Evolutionary conservation across 2,329 filamentous ascomycete genomes (phyloP).

Genomic region (Calonectria pauciramosa): DNA sequence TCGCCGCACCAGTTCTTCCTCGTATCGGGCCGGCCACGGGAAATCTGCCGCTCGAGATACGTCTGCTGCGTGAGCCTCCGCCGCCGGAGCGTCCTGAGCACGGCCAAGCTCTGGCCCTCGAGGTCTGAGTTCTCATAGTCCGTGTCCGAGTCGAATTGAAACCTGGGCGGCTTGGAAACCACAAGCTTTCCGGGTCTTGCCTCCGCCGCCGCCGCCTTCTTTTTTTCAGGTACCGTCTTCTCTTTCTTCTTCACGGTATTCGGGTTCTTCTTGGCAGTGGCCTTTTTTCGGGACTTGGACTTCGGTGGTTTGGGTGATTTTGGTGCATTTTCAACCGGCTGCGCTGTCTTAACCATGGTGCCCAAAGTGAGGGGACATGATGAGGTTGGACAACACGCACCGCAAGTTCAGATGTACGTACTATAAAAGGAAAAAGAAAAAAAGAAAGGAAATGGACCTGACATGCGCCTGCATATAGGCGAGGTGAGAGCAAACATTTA

Average conservation of each 20-base stretch:
- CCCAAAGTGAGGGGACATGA: background rate
- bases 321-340: background rate
- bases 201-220: background rate
- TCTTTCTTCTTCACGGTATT: no score
- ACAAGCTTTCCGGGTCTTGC: background rate
- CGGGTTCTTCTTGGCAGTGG: no score
- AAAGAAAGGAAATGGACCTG: background rate
- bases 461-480: background rate
- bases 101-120: background rate
- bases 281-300: background rate
- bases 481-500: background rate
- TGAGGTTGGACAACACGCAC: background rate
- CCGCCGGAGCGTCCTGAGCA: background rate
- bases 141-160: background rate
- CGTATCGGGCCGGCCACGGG: conserved; percentile 36
- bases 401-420: background rate
- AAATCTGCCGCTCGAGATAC: conserved; percentile 33
- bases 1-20: conserved; percentile 35
- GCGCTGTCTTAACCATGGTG: background rate
- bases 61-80: conserved; percentile 5
- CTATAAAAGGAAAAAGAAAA: background rate
- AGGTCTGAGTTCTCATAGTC: background rate
- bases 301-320: background rate
- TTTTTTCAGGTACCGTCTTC: background rate
- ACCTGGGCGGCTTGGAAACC: background rate